These are phyloP conservation scores for Rhodotorula graminis DNA, from an alignment of 768 basidiomycete species.

Conservation along the genomic window DNA sequence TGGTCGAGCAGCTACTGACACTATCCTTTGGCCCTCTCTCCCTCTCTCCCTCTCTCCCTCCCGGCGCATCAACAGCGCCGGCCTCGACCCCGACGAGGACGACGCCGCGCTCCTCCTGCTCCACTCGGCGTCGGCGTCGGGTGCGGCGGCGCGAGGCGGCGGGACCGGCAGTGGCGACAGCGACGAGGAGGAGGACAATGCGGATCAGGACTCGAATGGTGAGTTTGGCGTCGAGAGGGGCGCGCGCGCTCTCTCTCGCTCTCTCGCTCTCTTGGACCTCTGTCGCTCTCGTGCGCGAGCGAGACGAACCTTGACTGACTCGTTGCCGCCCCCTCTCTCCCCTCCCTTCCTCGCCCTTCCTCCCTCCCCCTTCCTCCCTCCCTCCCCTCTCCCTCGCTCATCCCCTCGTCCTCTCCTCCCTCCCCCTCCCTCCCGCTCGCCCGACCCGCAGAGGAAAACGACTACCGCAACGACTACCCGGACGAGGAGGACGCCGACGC, in stretches of 20 bases:
- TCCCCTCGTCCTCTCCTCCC: neutral
- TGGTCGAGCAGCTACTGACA: too few relatives aligned
- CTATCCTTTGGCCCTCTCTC: too few relatives aligned
- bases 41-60: neutral
- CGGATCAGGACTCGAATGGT: constrained; percentile 38
- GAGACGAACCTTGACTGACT: too few relatives aligned
- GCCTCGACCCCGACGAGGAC: constrained; percentile 10
- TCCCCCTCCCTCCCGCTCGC: neutral
- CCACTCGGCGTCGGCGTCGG: too few relatives aligned
- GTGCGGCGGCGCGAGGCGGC: too few relatives aligned
- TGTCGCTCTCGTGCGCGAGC: too few relatives aligned
- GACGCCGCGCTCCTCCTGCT: constrained; percentile 23
- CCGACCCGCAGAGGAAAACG: constrained; percentile 35
- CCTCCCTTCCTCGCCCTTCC: too few relatives aligned
- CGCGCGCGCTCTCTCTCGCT: too few relatives aligned
- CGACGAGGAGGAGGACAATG: constrained; percentile 36
- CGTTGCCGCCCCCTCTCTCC: too few relatives aligned
- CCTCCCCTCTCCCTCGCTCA: too few relatives aligned
- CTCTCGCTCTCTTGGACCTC: neutral
- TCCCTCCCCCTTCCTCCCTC: too few relatives aligned
- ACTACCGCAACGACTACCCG: constrained; percentile 43
- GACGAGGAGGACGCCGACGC: constrained; percentile 24
- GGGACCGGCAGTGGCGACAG: too few relatives aligned
- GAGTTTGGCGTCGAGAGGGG: neutral
- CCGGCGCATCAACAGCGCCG: neutral